phyloP scores from a whole-genome alignment of 2,329 filamentous ascomycete genomes.

The Xylaria multiplex region DNA sequence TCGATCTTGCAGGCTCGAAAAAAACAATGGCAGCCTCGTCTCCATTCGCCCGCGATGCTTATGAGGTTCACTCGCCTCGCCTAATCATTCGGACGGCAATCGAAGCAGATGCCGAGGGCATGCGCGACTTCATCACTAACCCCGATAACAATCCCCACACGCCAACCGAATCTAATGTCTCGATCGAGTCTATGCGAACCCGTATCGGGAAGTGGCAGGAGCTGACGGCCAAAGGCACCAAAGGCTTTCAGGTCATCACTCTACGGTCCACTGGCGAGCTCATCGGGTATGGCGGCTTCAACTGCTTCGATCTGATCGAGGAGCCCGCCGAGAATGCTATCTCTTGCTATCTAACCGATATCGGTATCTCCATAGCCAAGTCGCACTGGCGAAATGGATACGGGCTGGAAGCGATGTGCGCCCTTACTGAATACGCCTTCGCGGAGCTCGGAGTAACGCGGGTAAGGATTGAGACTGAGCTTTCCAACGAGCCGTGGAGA shows the following conservation, averaged over 20 bases:
- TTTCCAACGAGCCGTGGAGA: slow-evolving; percentile 7
- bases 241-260: background rate
- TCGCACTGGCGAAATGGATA: slow-evolving; percentile 9
- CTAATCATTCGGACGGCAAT: background rate
- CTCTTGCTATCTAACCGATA: background rate
- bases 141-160: slow-evolving; percentile 10
- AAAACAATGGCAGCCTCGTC: background rate
- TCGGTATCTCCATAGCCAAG: slow-evolving; percentile 2
- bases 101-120: slow-evolving; percentile 7
- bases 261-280: background rate
- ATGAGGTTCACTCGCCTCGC: slow-evolving; percentile 4
- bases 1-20: background rate
- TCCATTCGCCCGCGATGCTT: slow-evolving; percentile 4
- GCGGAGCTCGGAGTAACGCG: background rate
- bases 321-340: background rate
- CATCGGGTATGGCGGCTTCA: slow-evolving; percentile 1
- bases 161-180: background rate
- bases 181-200: background rate
- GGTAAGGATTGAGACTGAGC: slow-evolving; percentile 9
- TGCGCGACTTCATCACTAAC: slow-evolving; percentile 8
- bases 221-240: background rate
- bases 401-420: background rate
- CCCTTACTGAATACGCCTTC: background rate
- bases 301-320: slow-evolving; percentile 4
- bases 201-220: background rate